Evolutionary conservation across 495 filamentous ascomycete genomes (phyloP).

Genomic region (Penicillium desertorum): DNA sequence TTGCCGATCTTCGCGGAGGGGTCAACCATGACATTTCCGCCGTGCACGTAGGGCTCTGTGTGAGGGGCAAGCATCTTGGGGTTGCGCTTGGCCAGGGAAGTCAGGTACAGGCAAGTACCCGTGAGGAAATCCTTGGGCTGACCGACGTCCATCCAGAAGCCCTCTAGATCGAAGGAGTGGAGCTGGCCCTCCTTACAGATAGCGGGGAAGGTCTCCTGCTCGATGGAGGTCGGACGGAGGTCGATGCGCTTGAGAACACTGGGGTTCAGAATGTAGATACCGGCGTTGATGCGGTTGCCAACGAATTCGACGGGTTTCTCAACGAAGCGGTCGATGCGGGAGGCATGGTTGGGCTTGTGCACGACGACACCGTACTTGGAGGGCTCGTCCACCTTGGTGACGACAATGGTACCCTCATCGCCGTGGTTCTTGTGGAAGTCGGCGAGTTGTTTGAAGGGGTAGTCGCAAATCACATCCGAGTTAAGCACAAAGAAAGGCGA

Average conservation of each 20-base stretch:
- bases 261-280: conserved; percentile 98
- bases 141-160: conserved; percentile 99
- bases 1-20: conserved; percentile 94
- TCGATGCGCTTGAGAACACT: conserved; percentile 89
- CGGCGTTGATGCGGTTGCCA: conserved; percentile 98
- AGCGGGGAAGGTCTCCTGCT: conserved; percentile 98
- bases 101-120: conserved; percentile 95
- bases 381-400: conserved; percentile 99
- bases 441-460: conserved; percentile 86
- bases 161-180: conserved; percentile 97
- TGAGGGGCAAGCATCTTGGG: conserved; percentile 78
- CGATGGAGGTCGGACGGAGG: conserved; percentile 96
- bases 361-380: conserved; percentile 99
- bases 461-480: conserved; percentile 98
- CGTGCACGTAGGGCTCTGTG: conserved; percentile 80
- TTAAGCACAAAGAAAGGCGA: conserved; percentile 98
- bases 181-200: conserved; percentile 88
- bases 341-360: conserved; percentile 90
- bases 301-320: conserved; percentile 99
- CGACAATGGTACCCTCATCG: conserved; percentile 95
- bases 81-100: conserved; percentile 87
- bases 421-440: conserved; percentile 88
- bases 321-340: conserved; percentile 97
- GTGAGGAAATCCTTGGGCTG: conserved; percentile 98
- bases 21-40: conserved; percentile 96